Conservation (phyloP, 129 eudicot genomes). For the Pseudognaphalium luteoalbum region DNA sequence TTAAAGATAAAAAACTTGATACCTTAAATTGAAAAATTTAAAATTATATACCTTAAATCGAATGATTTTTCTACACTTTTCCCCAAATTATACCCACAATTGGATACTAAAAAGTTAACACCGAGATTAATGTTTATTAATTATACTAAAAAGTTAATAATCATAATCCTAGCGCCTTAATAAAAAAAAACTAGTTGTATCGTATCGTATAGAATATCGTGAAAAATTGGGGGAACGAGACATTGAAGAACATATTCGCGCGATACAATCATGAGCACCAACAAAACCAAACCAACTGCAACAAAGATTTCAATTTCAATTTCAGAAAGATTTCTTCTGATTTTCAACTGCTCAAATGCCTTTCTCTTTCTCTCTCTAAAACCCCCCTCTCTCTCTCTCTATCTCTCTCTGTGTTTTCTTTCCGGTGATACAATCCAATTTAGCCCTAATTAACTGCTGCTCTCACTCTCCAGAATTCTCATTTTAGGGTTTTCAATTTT, state of each 20-base stretch:
- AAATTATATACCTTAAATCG: too few relatives aligned
- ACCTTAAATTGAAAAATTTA: too few relatives aligned
- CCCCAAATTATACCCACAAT: too few relatives aligned
- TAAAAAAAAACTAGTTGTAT: not conserved
- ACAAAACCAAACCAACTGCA: not conserved
- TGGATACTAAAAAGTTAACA: too few relatives aligned
- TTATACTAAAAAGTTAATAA: too few relatives aligned
- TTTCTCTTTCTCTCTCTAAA: slow-evolving; percentile 2
- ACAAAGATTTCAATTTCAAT: slow-evolving; percentile 28
- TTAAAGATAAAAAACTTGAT: too few relatives aligned
- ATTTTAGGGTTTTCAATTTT: slow-evolving; percentile 32
- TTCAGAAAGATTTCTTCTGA: slow-evolving; percentile 38
- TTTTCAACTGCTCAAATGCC: slow-evolving; percentile 38
- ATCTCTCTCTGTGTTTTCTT: not conserved
- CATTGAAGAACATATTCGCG: slow-evolving; percentile 29
- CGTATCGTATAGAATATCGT: slow-evolving; percentile 17
- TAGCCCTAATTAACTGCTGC: slow-evolving; percentile 5
- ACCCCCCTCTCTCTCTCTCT: not conserved
- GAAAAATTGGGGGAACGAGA: slow-evolving; percentile 21
- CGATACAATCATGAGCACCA: slow-evolving; percentile 26
- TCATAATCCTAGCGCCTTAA: not conserved
- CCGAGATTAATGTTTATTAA: too few relatives aligned
- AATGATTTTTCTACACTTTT: too few relatives aligned
- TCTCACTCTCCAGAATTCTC: slow-evolving; percentile 11
- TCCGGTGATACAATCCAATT: slow-evolving; percentile 3